Evolutionary conservation across 2,329 filamentous ascomycete genomes (phyloP).

Genomic region (Ophiostoma sp.): DNA sequence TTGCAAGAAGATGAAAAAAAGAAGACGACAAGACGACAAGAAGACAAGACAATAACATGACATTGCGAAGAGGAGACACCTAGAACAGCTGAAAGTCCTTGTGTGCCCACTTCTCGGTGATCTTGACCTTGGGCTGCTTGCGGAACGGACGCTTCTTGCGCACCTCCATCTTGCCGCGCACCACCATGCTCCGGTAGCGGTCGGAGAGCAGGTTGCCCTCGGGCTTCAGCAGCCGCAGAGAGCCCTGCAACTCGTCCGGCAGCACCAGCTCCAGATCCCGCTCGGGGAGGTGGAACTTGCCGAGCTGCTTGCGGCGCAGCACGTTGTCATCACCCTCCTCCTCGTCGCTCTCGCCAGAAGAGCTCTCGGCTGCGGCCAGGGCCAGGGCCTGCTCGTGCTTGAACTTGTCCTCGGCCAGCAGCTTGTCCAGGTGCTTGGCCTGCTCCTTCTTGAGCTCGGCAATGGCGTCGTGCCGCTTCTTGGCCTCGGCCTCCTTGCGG

Average conservation of each 20-base stretch:
- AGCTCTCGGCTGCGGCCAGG: slow-evolving; percentile 42
- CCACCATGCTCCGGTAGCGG: slow-evolving; percentile 79
- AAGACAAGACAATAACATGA: not conserved
- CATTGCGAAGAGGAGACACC: not conserved
- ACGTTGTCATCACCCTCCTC: slow-evolving; percentile 59
- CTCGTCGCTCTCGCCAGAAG: slow-evolving; percentile 44
- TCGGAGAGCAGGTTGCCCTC: slow-evolving; percentile 95
- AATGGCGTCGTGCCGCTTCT: slow-evolving; percentile 67
- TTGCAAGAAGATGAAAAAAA: slow-evolving; percentile 4
- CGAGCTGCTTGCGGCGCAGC: slow-evolving; percentile 67
- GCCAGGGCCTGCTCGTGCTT: slow-evolving; percentile 52
- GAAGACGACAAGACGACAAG: slow-evolving; percentile 5
- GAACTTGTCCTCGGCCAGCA: slow-evolving; percentile 61
- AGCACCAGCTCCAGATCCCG: slow-evolving; percentile 76
- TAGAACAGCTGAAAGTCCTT: slow-evolving; percentile 73
- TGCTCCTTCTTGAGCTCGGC: slow-evolving; percentile 70
- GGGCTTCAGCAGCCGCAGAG: slow-evolving; percentile 75
- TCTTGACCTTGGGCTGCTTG: slow-evolving; percentile 74
- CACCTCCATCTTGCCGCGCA: slow-evolving; percentile 83
- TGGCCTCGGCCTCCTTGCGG: slow-evolving; percentile 78
- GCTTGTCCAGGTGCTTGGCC: slow-evolving; percentile 63
- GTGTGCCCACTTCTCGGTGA: slow-evolving; percentile 95
- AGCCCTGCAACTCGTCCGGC: slow-evolving; percentile 76
- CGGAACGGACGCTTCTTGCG: slow-evolving; percentile 72
- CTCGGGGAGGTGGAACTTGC: slow-evolving; percentile 68